Evolutionary conservation across 1,284 basidiomycete genomes (phyloP).

Genomic region (Cryptococcus hybrid): DNA sequence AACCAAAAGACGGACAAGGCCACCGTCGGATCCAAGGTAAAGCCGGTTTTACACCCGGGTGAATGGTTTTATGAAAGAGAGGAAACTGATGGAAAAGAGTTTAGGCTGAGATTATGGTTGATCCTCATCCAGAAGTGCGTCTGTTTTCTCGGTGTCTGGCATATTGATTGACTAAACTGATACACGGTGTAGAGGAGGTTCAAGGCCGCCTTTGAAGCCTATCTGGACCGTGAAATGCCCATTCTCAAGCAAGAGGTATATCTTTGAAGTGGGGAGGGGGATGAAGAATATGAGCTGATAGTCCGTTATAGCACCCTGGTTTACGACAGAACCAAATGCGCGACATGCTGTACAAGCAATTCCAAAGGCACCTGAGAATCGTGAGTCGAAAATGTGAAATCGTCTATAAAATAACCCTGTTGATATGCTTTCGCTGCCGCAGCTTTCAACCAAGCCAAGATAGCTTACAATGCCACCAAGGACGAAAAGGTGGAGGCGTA

Average conservation of each 20-base stretch:
- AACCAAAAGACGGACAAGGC: slow-evolving; percentile 92
- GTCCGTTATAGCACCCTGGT: slow-evolving; percentile 34
- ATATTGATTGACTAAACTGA: too few species aligned
- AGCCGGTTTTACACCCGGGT: background rate
- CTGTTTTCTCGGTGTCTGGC: slow-evolving; percentile 4
- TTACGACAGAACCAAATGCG: slow-evolving; percentile 50
- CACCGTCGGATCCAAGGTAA: slow-evolving; percentile 61
- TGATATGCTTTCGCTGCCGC: slow-evolving; percentile 1
- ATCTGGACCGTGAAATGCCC: slow-evolving; percentile 84
- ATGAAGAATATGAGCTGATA: background rate
- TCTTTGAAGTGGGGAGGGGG: slow-evolving; percentile 31
- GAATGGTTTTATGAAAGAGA: slow-evolving; percentile 51
- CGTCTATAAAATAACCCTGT: background rate
- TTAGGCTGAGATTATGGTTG: slow-evolving; percentile 71
- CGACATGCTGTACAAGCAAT: slow-evolving; percentile 49
- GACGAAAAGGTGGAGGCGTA: slow-evolving; percentile 74
- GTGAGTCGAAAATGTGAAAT: slow-evolving; percentile 19
- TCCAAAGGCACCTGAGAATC: slow-evolving; percentile 51
- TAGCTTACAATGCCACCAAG: slow-evolving; percentile 78
- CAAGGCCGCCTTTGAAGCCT: slow-evolving; percentile 92
- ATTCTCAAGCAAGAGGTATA: slow-evolving; percentile 62
- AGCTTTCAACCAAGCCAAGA: slow-evolving; percentile 76
- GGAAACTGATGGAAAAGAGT: background rate
- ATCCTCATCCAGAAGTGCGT: slow-evolving; percentile 88
- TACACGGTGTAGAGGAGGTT: slow-evolving; percentile 66